Evolutionary conservation across 2,329 filamentous ascomycete genomes (phyloP).

Genomic region (Aspergillus brunneoviolaceus): DNA sequence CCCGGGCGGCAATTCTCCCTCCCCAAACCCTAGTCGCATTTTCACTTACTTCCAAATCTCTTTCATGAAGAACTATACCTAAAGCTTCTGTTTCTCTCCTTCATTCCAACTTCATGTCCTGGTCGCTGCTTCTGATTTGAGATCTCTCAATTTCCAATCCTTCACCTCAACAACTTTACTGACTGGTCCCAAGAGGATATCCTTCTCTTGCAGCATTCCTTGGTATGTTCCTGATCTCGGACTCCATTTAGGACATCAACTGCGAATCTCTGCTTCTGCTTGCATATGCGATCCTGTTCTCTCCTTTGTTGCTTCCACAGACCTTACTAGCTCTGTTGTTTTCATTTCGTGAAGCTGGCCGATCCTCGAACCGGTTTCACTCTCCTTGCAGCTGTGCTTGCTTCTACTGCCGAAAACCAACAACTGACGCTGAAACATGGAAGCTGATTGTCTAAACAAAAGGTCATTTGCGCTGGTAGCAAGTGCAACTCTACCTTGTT

Average conservation of each 20-base stretch:
- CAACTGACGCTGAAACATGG: constrained; percentile 22
- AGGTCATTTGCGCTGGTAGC: constrained; percentile 45
- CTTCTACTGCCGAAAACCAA: constrained; percentile 15
- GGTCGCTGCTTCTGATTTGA: constrained; percentile 7
- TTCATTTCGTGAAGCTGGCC: constrained; percentile 18
- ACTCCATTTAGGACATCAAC: constrained; percentile 10
- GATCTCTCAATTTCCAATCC: constrained; percentile 16
- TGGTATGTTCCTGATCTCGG: constrained; percentile 24
- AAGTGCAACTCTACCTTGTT: constrained; percentile 31
- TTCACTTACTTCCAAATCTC: not conserved
- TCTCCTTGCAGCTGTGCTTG: constrained; percentile 30
- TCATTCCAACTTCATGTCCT: constrained; percentile 3
- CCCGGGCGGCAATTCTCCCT: constrained; percentile 21
- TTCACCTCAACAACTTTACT: constrained; percentile 18
- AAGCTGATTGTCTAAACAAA: constrained; percentile 34
- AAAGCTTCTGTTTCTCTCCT: constrained; percentile 11
- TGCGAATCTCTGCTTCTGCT: constrained; percentile 12
- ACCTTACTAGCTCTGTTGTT: constrained; percentile 18
- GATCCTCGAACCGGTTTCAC: constrained; percentile 29
- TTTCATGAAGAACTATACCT: constrained; percentile 10
- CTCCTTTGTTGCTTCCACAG: constrained; percentile 12
- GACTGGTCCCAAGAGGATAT: constrained; percentile 21
- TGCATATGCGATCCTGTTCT: constrained; percentile 11
- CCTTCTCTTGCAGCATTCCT: constrained; percentile 21
- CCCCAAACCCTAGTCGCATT: constrained; percentile 1